phyloP scores from a whole-genome alignment of 768 basidiomycete species.

The Guyanaporus albipodus region DNA sequence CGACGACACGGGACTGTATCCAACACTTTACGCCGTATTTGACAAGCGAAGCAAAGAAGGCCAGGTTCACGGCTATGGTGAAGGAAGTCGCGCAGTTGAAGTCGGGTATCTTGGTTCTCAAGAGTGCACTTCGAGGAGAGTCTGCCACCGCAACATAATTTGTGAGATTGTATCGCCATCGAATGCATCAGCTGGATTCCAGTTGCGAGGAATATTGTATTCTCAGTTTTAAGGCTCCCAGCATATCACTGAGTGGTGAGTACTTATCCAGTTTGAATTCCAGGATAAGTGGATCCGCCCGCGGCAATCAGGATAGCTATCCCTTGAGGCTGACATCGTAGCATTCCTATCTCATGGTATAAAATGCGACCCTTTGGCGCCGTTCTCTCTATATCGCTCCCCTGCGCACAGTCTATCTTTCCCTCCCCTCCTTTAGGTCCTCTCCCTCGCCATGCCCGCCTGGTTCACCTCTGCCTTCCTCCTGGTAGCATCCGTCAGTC shows the following conservation, averaged over 20 bases:
- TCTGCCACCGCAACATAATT: conserved; percentile 26
- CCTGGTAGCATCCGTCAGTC: conserved; percentile 23
- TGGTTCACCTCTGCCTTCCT: conserved; percentile 23
- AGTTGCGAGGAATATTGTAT: conserved; percentile 2
- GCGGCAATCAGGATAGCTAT: conserved; percentile 18
- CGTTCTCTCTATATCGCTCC: conserved; percentile 6
- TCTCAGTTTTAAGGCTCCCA: no score
- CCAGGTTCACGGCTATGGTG: conserved; percentile 71
- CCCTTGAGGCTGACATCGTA: conserved; percentile 27
- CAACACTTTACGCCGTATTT: conserved; percentile 75
- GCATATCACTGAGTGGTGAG: no score
- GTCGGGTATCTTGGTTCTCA: conserved; percentile 58
- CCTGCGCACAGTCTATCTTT: conserved; percentile 16
- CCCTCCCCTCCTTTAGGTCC: conserved; percentile 42
- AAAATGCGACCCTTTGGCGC: conserved; percentile 18
- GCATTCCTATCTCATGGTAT: conserved; percentile 18
- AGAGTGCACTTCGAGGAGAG: conserved; percentile 37
- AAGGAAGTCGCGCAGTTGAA: conserved; percentile 75
- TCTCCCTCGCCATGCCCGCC: conserved; percentile 20
- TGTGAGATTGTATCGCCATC: conserved; percentile 19
- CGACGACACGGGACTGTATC: conserved; percentile 77
- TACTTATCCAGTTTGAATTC: conserved; percentile 10
- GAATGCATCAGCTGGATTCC: conserved; percentile 13
- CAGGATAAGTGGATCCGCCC: conserved; percentile 1
- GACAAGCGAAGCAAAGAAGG: conserved; percentile 64